Evolutionary conservation across 2,329 filamentous ascomycete genomes (phyloP).

Genomic region (Elsinoe fawcettii): DNA sequence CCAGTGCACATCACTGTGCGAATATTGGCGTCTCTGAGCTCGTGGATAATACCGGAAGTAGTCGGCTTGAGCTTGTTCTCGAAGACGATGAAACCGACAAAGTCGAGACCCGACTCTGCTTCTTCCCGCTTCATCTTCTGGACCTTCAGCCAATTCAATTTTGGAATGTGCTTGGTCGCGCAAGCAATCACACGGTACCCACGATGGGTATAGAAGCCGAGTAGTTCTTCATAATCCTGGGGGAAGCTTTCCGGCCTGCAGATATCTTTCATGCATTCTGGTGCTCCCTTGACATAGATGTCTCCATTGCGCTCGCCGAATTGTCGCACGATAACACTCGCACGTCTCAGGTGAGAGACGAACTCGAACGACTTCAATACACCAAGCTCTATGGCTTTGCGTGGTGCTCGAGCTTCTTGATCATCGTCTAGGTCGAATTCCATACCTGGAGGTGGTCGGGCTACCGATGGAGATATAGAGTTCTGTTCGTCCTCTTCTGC

Average conservation of each 20-base stretch:
- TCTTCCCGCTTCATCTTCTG: constrained; percentile 87
- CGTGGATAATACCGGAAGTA: constrained; percentile 71
- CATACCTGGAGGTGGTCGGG: constrained; percentile 62
- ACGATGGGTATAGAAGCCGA: constrained; percentile 87
- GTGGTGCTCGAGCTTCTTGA: constrained; percentile 33
- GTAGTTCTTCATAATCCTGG: constrained; percentile 76
- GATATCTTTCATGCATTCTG: constrained; percentile 92
- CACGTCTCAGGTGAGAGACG: constrained; percentile 80
- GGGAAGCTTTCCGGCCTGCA: constrained; percentile 80
- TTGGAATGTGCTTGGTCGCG: constrained; percentile 78
- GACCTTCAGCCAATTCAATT: constrained; percentile 85
- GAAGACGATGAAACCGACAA: constrained; percentile 94
- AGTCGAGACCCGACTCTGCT: constrained; percentile 75
- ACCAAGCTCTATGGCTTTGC: constrained; percentile 70
- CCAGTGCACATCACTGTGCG: constrained; percentile 93
- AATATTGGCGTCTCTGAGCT: constrained; percentile 76
- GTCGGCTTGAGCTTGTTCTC: constrained; percentile 96
- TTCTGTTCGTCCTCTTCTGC: constrained; percentile 66
- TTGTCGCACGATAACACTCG: constrained; percentile 84
- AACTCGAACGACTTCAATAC: constrained; percentile 90
- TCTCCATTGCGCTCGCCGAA: constrained; percentile 79
- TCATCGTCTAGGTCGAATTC: constrained; percentile 51
- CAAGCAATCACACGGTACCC: constrained; percentile 96
- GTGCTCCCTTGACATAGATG: constrained; percentile 92
- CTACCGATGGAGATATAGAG: constrained; percentile 78